Evolutionary conservation across 106 monocot genomes (phyloP).

Genomic region (Vanilla planifolia): DNA sequence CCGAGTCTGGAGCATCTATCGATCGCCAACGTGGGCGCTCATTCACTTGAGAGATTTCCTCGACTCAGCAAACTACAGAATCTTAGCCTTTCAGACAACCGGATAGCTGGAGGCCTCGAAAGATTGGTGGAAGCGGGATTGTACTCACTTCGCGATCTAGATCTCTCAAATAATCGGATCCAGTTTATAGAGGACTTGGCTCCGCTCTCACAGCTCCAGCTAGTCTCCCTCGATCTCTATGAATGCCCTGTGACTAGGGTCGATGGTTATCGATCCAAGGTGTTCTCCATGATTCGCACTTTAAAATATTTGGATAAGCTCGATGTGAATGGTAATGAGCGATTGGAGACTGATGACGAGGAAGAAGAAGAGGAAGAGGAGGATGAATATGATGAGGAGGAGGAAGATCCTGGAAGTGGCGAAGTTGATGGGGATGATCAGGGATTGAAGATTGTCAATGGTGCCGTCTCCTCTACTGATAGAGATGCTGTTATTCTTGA

Average conservation of each 20-base stretch:
- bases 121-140: conserved; percentile 80
- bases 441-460: conserved; percentile 18
- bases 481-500: conserved; percentile 33
- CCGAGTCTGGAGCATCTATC: conserved; percentile 81
- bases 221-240: conserved; percentile 88
- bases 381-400: conserved; percentile 53
- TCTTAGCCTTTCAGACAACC: conserved; percentile 82
- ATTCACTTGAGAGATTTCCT: conserved; percentile 83
- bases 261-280: conserved; percentile 71
- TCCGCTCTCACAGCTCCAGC: conserved; percentile 62
- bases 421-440: conserved; percentile 80
- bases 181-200: conserved; percentile 74
- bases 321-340: conserved; percentile 89
- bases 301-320: conserved; percentile 89
- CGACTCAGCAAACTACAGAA: conserved; percentile 60
- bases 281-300: conserved; percentile 74
- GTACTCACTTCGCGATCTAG: conserved; percentile 81
- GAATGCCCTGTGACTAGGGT: conserved; percentile 90
- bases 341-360: conserved; percentile 83
- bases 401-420: conserved; percentile 46
- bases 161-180: conserved; percentile 92
- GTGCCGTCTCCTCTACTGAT: conserved; percentile 4
- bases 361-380: conserved; percentile 92
- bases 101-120: conserved; percentile 88
- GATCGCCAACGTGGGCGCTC: conserved; percentile 79